These are phyloP conservation scores for Podosphaera xanthii DNA, from an alignment of 2,329 filamentous ascomycete genomes.

Conservation along the genomic window DNA sequence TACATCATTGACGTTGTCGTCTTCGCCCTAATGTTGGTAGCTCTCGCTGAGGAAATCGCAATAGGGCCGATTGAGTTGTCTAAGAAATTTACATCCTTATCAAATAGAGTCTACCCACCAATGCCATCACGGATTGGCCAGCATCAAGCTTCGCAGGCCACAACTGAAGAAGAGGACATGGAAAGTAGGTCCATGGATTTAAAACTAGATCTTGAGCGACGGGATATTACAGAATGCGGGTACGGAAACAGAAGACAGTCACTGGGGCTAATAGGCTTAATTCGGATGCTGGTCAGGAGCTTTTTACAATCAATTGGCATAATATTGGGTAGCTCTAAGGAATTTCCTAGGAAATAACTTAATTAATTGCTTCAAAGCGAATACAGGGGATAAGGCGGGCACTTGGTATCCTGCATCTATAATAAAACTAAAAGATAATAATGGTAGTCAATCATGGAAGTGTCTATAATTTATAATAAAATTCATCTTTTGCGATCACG, in stretches of 20 bases:
- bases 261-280: constrained; percentile 27
- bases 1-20: constrained; percentile 41
- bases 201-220: not conserved
- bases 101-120: not conserved
- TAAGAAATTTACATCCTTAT: not conserved
- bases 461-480: not conserved
- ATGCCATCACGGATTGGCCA: not conserved
- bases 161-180: constrained; percentile 23
- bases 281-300: constrained; percentile 31
- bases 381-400: not conserved
- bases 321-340: constrained; percentile 19
- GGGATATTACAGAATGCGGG: not conserved
- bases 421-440: not conserved
- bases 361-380: not conserved
- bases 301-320: constrained; percentile 35
- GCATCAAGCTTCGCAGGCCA: constrained; percentile 2
- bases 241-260: constrained; percentile 9
- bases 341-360: not conserved
- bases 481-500: constrained; percentile 31
- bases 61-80: not conserved
- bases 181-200: constrained; percentile 12
- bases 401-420: not conserved
- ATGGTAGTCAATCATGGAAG: not conserved
- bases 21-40: constrained; percentile 34
- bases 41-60: constrained; percentile 31